Base-by-base conservation (phyloP, 352 stramenopile species). In the Pythium apleroticum region DNA sequence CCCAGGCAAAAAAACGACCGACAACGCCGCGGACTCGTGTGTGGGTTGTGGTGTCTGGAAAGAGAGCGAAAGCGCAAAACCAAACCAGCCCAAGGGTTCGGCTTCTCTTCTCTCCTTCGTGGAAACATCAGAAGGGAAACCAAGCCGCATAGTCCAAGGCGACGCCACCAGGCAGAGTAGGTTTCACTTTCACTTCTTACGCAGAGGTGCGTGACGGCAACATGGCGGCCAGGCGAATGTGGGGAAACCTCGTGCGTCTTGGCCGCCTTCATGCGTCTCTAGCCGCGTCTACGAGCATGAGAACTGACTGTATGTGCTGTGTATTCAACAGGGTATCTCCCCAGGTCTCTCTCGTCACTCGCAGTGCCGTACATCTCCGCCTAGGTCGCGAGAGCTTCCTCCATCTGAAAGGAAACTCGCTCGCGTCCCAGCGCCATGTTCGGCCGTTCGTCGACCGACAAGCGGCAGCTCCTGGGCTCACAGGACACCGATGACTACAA, bases 401-500 rank as follows among this genome's bases (percentile, higher is more conserved):
- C n/a, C n/a, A n/a, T n/a, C n/a, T n/a, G n/a, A n/a, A n/a, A n/a
- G n/a, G n/a, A n/a, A n/a, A n/a, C n/a, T n/a, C n/a, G n/a, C n/a
- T n/a, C n/a, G n/a, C n/a, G n/a, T n/a, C n/a, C n/a, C n/a, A n/a
- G n/a, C 39, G 65, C 22, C 57, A 91, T 89, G 78, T 89, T 89
- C 41, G 69, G 68, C 27, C 58, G 63, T 45, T 19, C 48, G 56
- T 67, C 39, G 17, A 41, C 66, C 48, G 75, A 78, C 63, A 84
- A 86, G 71, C 71, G 73, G n/a, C 53, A 70, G 52, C 68, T 71
- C n/a, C 60, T 78, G 6, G 33, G 59, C 35, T n/a, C 65, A 57
- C 57, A 70, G 24, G 73, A 66, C 11, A 76, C 60, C 57, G 73
- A 84, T 46, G 75, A 87, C 52, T 92, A 92, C 71, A 74, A 73